phyloP scores from a whole-genome alignment of 2,329 filamentous ascomycete genomes.

The Helminthosporium solani region DNA sequence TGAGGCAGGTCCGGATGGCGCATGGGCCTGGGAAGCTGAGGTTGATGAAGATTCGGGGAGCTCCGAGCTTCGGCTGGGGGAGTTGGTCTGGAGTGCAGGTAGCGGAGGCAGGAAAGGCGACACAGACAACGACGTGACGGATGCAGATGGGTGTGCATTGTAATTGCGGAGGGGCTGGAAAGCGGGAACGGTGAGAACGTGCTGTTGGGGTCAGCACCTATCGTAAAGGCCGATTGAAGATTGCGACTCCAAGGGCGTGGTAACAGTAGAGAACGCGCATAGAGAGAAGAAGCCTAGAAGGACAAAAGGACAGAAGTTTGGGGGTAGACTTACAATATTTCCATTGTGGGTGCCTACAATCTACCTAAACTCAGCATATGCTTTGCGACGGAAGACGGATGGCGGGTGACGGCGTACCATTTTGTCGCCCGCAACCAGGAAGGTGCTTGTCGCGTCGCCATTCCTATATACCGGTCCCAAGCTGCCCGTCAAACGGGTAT shows the following conservation, averaged over 20 bases:
- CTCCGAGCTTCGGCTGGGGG: constrained; percentile 24
- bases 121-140: constrained; percentile 84
- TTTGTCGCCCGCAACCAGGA: constrained; percentile 90
- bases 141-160: constrained; percentile 82
- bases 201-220: constrained; percentile 52
- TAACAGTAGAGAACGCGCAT: too few relatives aligned
- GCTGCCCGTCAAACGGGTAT: constrained; percentile 79
- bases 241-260: too few relatives aligned
- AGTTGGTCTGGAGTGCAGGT: constrained; percentile 35
- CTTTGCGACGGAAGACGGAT: constrained; percentile 62
- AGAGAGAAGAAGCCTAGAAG: not conserved
- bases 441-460: constrained; percentile 90
- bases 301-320: too few relatives aligned
- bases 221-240: too few relatives aligned
- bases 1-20: constrained; percentile 38
- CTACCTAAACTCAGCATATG: constrained; percentile 51
- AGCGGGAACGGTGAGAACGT: constrained; percentile 80
- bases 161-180: constrained; percentile 83
- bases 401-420: constrained; percentile 64
- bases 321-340: constrained; percentile 71
- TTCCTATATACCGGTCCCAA: constrained; percentile 84
- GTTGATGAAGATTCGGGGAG: constrained; percentile 27
- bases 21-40: constrained; percentile 41
- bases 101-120: constrained; percentile 73
- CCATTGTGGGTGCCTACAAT: constrained; percentile 94